phyloP scores from a whole-genome alignment of 2,329 filamentous ascomycete genomes.

The Alternaria viburni region DNA sequence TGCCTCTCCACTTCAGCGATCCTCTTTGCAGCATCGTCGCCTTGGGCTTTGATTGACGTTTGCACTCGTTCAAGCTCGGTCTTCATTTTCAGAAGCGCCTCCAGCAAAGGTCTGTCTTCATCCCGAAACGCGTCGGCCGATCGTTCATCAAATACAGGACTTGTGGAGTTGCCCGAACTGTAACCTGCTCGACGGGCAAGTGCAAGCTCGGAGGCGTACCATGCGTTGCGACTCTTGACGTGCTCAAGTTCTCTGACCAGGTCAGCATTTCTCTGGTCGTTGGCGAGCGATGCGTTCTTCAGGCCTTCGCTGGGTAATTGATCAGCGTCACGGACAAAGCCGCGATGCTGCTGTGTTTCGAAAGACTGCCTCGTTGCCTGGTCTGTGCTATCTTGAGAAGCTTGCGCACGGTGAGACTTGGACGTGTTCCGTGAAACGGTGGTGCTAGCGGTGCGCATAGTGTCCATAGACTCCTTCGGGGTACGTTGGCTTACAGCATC shows the following conservation, averaged over 20 bases:
- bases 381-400: constrained; percentile 64
- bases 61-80: constrained; percentile 90
- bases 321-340: constrained; percentile 39
- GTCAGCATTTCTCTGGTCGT: constrained; percentile 70
- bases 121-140: constrained; percentile 83
- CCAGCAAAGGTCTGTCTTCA: constrained; percentile 88
- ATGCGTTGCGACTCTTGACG: constrained; percentile 85
- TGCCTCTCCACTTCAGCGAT: constrained; percentile 96
- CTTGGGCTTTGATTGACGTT: constrained; percentile 85
- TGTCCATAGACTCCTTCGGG: constrained; percentile 47
- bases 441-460: constrained; percentile 40
- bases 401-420: constrained; percentile 61
- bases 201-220: constrained; percentile 95
- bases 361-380: constrained; percentile 40
- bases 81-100: constrained; percentile 90
- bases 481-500: constrained; percentile 38
- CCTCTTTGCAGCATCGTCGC: constrained; percentile 80
- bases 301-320: constrained; percentile 63
- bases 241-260: constrained; percentile 86
- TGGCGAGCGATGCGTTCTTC: constrained; percentile 65
- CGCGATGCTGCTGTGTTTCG: constrained; percentile 40
- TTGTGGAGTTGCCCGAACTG: constrained; percentile 71
- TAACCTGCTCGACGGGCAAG: constrained; percentile 92
- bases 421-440: constrained; percentile 44
- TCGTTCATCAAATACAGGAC: constrained; percentile 76